Percentiles rank a stretch among this genome's conserved stretches.
Evolutionary conservation across 2,329 filamentous ascomycete species (phyloP).

Genomic region (Fulvia fulva): DNA sequence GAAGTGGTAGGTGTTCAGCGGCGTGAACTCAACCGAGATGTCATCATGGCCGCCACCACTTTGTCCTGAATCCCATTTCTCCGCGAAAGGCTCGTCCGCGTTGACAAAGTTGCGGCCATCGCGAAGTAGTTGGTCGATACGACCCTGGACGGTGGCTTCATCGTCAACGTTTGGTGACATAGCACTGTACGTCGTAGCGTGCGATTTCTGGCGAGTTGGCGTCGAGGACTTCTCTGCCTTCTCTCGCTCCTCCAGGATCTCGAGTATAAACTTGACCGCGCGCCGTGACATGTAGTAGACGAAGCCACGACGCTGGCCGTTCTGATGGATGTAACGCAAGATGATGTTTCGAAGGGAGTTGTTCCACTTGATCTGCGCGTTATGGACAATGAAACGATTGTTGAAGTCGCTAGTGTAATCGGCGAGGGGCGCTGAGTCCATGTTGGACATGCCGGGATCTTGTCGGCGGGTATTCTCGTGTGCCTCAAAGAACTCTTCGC

Average conservation of each 20-base stretch:
- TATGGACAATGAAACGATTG: slow-evolving; percentile 97
- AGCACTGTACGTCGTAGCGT: slow-evolving; percentile 25
- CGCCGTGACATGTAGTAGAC: slow-evolving; percentile 95
- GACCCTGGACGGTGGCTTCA: slow-evolving; percentile 69
- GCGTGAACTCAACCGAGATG: slow-evolving; percentile 80
- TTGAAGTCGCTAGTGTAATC: slow-evolving; percentile 94
- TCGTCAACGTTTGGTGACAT: slow-evolving; percentile 52
- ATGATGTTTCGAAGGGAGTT: slow-evolving; percentile 94
- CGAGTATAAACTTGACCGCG: slow-evolving; percentile 95
- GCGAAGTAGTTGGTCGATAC: slow-evolving; percentile 77
- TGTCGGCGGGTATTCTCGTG: slow-evolving; percentile 44
- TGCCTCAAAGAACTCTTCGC: slow-evolving; percentile 45
- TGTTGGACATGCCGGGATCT: slow-evolving; percentile 49
- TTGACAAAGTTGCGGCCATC: slow-evolving; percentile 81
- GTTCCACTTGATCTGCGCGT: slow-evolving; percentile 97
- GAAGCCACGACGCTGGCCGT: slow-evolving; percentile 90
- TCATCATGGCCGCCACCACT: slow-evolving; percentile 50
- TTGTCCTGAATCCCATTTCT: slow-evolving; percentile 38
- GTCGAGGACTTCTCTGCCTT: slow-evolving; percentile 55
- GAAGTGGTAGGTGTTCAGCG: slow-evolving; percentile 91
- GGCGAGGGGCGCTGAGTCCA: slow-evolving; percentile 65
- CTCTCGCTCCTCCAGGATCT: slow-evolving; percentile 92
- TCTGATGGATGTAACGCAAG: slow-evolving; percentile 93
- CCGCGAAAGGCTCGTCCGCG: slow-evolving; percentile 56
- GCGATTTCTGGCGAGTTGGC: slow-evolving; percentile 25